These are phyloP conservation scores for Penicillium sp. DNA, from an alignment of 2,329 filamentous ascomycete species.

Conservation along the genomic window DNA sequence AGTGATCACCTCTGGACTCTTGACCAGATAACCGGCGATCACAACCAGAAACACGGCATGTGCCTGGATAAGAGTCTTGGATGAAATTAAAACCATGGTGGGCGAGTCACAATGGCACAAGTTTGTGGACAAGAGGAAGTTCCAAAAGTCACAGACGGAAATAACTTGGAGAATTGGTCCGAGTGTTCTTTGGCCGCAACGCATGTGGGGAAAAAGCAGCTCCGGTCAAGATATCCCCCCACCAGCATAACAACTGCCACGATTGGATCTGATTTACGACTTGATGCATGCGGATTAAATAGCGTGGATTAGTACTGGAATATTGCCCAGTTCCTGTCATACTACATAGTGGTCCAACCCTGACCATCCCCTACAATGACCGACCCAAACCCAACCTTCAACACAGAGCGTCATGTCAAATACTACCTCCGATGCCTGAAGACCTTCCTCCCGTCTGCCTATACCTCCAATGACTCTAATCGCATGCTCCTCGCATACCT, in stretches of 20 bases:
- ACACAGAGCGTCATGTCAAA: conserved; percentile 69
- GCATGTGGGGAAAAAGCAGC: conserved; percentile 28
- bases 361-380: conserved; percentile 26
- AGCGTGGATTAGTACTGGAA: background rate
- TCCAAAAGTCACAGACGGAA: conserved; percentile 4
- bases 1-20: conserved; percentile 67
- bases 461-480: conserved; percentile 85
- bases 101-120: background rate
- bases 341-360: background rate
- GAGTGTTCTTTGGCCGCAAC: conserved; percentile 8
- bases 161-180: conserved; percentile 13
- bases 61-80: conserved; percentile 75
- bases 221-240: conserved; percentile 18
- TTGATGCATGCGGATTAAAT: background rate
- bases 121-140: conserved; percentile 1
- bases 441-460: conserved; percentile 74
- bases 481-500: conserved; percentile 90
- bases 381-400: conserved; percentile 31
- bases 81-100: conserved; percentile 77
- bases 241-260: conserved; percentile 9
- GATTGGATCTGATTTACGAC: conserved; percentile 5
- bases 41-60: conserved; percentile 83
- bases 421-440: conserved; percentile 92
- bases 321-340: background rate
- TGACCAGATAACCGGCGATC: conserved; percentile 79